Base-by-base conservation (phyloP, 164 flowering plant genomes). In the Akebia trifoliata region DNA sequence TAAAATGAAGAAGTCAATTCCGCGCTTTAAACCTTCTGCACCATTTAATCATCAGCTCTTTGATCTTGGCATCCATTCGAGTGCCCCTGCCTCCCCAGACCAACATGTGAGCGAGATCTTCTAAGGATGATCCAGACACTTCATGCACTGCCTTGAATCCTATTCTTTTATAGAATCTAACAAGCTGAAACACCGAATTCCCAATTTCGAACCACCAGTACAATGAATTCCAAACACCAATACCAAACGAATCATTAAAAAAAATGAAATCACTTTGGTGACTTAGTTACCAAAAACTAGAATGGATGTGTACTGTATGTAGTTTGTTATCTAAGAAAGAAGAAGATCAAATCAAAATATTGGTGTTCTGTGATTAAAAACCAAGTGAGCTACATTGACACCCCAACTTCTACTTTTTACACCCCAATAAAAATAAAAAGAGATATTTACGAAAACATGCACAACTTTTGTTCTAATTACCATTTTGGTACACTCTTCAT, bases 81-180 rank as follows among this genome's bases (percentile, higher is more conserved):
- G 96, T 86, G 8, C 98, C 96, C 9, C 71, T 67, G 9, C 96
- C 96, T 64, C 95, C 98, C 96, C 94, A 88, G 0, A 81, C 83
- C 65, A 91, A 52, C 96, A 84, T 74, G 70, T 83, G 81, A 4
- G 72, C 68, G 21, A 69, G 35, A 74, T 91, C 97, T 51, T 76
- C 75, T 2, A 82, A 26, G 3, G 82, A 78, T 12, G 81, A 73
- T 36, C 92, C 95, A 34, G 67, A 74, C 59, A 86, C 96, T 66
- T 91, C 95, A 47, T 79, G 67, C 57, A 86, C 86, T 17, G 68
- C 50, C 64, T 75, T 78, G 84, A 88, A 86, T 46, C 98, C 98
- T 28, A 88, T 70, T 73, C 96, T 78, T 9, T 57, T 75, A 69
- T 91, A 91, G 69, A 88, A 86, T 73, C 78, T 81, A 26, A 91